Conservation (phyloP, 1,139 yeast genomes). For the Suhomyces guaymorum region DNA sequence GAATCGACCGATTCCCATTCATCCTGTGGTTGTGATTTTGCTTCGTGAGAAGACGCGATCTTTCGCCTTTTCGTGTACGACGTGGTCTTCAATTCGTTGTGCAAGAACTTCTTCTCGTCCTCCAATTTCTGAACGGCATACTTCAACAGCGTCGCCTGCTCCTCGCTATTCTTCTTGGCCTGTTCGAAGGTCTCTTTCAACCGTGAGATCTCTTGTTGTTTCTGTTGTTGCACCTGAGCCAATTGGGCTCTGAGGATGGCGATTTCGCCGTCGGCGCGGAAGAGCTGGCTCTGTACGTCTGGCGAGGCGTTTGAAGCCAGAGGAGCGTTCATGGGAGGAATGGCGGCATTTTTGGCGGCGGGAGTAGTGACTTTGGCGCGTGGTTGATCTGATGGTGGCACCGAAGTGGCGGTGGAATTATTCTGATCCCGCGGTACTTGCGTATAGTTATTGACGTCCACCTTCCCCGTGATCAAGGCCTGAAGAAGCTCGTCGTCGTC, state of each 20-base stretch:
- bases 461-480: conserved; percentile 18
- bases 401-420: too few species aligned
- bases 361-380: too few species aligned
- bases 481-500: conserved; percentile 41
- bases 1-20: background rate
- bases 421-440: background rate
- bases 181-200: conserved; percentile 37
- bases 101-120: conserved; percentile 70
- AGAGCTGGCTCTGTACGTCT: conserved; percentile 30
- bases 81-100: conserved; percentile 38
- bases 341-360: too few species aligned
- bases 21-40: background rate
- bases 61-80: conserved; percentile 16
- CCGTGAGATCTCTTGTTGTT: conserved; percentile 44
- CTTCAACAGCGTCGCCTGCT: conserved; percentile 43
- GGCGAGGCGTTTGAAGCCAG: background rate
- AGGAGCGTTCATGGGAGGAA: background rate
- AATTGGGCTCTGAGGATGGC: conserved; percentile 71
- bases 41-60: conserved; percentile 1
- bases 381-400: too few species aligned
- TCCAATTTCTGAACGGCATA: conserved; percentile 56
- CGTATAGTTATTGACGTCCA: conserved; percentile 6
- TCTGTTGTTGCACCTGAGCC: conserved; percentile 46
- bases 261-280: conserved; percentile 71
- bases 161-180: conserved; percentile 36